Percentiles rank a stretch among this genome's conserved stretches.
These are phyloP conservation scores for Leonotis leonurus DNA, from an alignment of 257 asterid genomes.

Conservation along the genomic window DNA sequence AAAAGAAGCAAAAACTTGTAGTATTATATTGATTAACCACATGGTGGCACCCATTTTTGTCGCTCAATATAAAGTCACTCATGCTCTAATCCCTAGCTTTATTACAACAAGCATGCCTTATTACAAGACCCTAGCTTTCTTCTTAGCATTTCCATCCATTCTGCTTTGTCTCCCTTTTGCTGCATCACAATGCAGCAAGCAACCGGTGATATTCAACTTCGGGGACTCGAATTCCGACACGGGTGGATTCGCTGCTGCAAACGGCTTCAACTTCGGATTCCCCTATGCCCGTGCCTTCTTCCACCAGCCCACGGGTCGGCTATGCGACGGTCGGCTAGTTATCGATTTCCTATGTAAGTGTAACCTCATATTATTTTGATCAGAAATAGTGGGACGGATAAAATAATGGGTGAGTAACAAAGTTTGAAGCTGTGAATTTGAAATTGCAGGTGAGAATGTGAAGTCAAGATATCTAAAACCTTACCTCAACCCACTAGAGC, in stretches of 20 bases:
- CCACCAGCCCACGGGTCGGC: slow-evolving; percentile 21
- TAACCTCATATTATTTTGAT: no score
- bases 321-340: slow-evolving; percentile 21
- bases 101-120: neutral
- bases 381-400: no score
- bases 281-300: slow-evolving; percentile 41
- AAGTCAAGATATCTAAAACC: slow-evolving; percentile 23
- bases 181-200: slow-evolving; percentile 1
- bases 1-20: neutral
- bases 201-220: slow-evolving; percentile 38
- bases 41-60: neutral
- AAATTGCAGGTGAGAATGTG: slow-evolving; percentile 30
- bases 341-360: slow-evolving; percentile 34
- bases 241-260: slow-evolving; percentile 36
- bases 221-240: slow-evolving; percentile 56
- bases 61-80: neutral
- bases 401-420: no score
- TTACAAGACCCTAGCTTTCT: neutral
- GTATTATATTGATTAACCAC: neutral
- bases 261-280: slow-evolving; percentile 21
- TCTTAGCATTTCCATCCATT: neutral
- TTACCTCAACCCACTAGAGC: slow-evolving; percentile 35
- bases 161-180: neutral
- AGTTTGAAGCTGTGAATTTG: neutral
- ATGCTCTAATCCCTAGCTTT: no score